Conservation (phyloP, 108 stramenopile genomes). For the Poteriospumella lacustris region DNA sequence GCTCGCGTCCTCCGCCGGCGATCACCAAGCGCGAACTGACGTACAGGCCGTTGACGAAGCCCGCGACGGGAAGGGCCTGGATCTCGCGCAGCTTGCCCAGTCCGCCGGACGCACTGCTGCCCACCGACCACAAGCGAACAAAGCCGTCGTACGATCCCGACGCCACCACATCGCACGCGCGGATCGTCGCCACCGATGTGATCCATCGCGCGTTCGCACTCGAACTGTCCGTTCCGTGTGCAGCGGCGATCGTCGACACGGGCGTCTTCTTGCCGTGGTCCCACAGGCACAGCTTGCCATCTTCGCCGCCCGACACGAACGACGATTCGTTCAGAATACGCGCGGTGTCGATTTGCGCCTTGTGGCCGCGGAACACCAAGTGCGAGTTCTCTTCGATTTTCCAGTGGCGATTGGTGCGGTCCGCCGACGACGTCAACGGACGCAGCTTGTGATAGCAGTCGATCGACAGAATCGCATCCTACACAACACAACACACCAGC, state of each 20-base stretch:
- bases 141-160: conserved; percentile 80
- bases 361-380: conserved; percentile 74
- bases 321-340: conserved; percentile 74
- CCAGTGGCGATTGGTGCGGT: conserved; percentile 89
- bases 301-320: conserved; percentile 89
- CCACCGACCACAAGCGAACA: conserved; percentile 72
- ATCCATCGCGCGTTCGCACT: conserved; percentile 32
- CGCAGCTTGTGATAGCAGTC: conserved; percentile 73
- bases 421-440: conserved; percentile 74
- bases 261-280: conserved; percentile 84
- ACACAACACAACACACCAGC: too few relatives aligned
- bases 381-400: conserved; percentile 94
- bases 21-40: conserved; percentile 21
- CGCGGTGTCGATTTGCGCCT: conserved; percentile 63
- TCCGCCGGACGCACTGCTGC: conserved; percentile 37
- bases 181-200: conserved; percentile 41
- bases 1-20: conserved; percentile 76
- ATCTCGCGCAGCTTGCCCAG: conserved; percentile 55
- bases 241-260: conserved; percentile 44
- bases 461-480: conserved; percentile 65
- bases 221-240: background rate
- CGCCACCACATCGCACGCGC: conserved; percentile 66
- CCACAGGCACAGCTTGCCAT: conserved; percentile 76
- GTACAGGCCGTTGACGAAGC: conserved; percentile 72
- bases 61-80: conserved; percentile 49